These are phyloP conservation scores for Lecanosticta acicola DNA, from an alignment of 2,329 filamentous ascomycete species.

Conservation along the genomic window DNA sequence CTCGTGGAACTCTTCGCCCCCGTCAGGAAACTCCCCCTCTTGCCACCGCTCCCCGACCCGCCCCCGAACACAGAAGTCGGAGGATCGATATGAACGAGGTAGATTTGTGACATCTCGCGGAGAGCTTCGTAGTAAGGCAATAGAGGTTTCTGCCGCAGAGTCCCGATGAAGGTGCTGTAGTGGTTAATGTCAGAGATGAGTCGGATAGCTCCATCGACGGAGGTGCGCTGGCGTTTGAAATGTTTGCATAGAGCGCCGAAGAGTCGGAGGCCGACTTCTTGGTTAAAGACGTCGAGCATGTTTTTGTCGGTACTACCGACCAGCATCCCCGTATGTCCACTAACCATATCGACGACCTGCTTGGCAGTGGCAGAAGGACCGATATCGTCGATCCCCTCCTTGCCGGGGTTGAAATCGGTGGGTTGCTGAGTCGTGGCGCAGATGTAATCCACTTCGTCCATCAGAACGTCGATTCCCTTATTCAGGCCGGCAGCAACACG, in stretches of 20 bases:
- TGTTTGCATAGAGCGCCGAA: constrained; percentile 95
- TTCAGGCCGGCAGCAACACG: constrained; percentile 91
- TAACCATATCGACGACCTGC: constrained; percentile 77
- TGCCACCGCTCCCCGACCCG: constrained; percentile 14
- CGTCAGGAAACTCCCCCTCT: constrained; percentile 24
- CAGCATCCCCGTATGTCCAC: constrained; percentile 86
- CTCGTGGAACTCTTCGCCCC: constrained; percentile 43
- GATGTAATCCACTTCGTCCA: constrained; percentile 96
- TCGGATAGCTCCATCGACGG: constrained; percentile 80
- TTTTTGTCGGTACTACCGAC: constrained; percentile 94
- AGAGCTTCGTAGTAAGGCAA: constrained; percentile 87
- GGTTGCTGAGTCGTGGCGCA: constrained; percentile 81
- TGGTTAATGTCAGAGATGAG: constrained; percentile 96
- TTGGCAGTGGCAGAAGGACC: constrained; percentile 74
- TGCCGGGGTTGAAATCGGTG: constrained; percentile 79
- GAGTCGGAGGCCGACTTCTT: constrained; percentile 88
- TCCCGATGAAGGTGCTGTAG: constrained; percentile 78
- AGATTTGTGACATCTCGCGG: constrained; percentile 89
- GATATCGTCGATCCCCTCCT: constrained; percentile 45
- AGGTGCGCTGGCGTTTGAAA: constrained; percentile 90
- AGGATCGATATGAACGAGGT: constrained; percentile 63
- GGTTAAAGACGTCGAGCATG: constrained; percentile 97
- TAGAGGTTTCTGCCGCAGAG: constrained; percentile 75
- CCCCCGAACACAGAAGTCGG: constrained; percentile 24
- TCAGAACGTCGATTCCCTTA: constrained; percentile 95